Base-by-base conservation (phyloP, 352 stramenopile species). In the Globisporangium okanoganense region DNA sequence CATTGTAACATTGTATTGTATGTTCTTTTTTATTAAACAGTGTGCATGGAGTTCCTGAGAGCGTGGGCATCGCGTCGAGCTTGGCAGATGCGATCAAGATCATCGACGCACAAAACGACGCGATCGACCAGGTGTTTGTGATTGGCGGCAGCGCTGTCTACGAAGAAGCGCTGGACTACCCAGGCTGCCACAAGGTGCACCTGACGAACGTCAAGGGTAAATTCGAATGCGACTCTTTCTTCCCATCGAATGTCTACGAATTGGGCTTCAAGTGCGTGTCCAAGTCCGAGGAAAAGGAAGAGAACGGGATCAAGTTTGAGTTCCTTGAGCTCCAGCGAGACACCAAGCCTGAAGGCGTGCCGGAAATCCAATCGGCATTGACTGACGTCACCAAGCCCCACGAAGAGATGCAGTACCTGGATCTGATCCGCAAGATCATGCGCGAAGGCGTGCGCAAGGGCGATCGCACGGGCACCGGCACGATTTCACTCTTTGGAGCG, bases 391-490 rank as follows among this genome's bases (percentile, higher is more conserved):
- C 22, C 0, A 65, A 48, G 44, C 68, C 71, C 1, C 81, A 90
- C 35, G 73, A 90, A 54, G 81, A 90, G 65, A 62, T 79, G 66
- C 82, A 92, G 71, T 92, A 90, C 38, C 76, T 99, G 22, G 77
- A 97, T 24, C 71, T 99, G 60, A 98, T 99, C 69, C 83, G 88
- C 47, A 92, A 98, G 60, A 99, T 99, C 62, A 75, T 99, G 58
- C 76, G 90, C 2, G 83, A 98, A 70, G 98, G 98, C 29, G 83
- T 92, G 2, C 69, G 81, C 35, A 92, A 97, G 48, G 97, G 85
- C 38, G 98, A 99, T 79, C 92, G 98, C 48, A 99, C 98, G 5
- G 97, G 97, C 22, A 99, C 97, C 0, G 98, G 98, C 6, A 99
- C 98, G 13, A 60, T 99, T 22, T 99, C 94, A n/a, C 88, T 98